Base-by-base conservation (phyloP, 2,329 filamentous ascomycete genomes). In the Cytospora mali region DNA sequence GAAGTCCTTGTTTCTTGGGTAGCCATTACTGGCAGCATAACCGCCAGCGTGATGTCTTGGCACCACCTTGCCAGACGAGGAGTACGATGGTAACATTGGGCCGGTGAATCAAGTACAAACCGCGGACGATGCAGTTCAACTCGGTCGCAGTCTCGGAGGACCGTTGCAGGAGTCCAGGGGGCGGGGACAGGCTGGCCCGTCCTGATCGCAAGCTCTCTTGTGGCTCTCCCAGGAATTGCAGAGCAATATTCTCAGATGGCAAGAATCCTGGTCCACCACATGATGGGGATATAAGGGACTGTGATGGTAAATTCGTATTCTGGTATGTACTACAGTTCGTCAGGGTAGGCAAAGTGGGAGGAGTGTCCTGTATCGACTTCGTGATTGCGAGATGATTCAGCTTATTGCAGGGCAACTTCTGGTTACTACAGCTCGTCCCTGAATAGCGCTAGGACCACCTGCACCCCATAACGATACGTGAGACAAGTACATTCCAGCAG, bases 31-130 rank as follows among this genome's bases (percentile, higher is more conserved):
- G 27, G 58, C 58, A 54, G 89, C 86, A 77, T 90, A 94, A 75
- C 88, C 88, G 76, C 80, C 80, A 66, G 81, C 79, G 74, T 90
- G 84, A 83, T 96, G 92, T 81, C 92, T 87, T 75, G 94, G 91
- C 87, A 95, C 93, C 87, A 89, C 90, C 80, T 87, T 88, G 75
- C 78, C 76, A 69, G 79, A 77, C 62, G 79, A 80, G 67, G 80
- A 75, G 80, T 87, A 84, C 71, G 83, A 82, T 68, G 86, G 86
- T 72, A 88, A 78, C 85, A 88, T 87, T 74, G 66, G 66, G 53
- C 56, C 61, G 65, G 62, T 55, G 51, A 58, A 61, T 58, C 42
- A 42, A 55, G 49, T 27, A 55, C 50, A 46, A 50, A 21, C 25
- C 31, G 58, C 35, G 31, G 27, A 46, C 13, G 54, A 42, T 23